phyloP scores from a whole-genome alignment of 1,284 basidiomycete genomes.

The Heterobasidion annosum region DNA sequence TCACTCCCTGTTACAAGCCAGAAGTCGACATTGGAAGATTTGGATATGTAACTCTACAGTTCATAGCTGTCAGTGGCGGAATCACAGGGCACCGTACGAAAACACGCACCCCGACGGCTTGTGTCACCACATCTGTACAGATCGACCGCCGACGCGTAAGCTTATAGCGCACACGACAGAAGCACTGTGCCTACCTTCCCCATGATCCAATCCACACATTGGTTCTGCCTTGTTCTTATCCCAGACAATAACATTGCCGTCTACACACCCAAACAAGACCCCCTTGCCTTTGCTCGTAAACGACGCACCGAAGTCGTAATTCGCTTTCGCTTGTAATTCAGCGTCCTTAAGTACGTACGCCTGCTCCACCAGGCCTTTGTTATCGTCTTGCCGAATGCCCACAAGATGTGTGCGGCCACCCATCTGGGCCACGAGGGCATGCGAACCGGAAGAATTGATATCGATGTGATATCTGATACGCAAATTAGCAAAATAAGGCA shows the following conservation, averaged over 20 bases:
- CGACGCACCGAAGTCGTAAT: conserved; percentile 33
- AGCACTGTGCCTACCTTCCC: conserved; percentile 31
- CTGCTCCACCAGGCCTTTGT: conserved; percentile 41
- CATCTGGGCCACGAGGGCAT: conserved; percentile 42
- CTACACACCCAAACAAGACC: conserved; percentile 43
- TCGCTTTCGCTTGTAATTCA: conserved; percentile 19
- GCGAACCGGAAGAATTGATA: conserved; percentile 32
- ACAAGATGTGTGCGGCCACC: conserved; percentile 41
- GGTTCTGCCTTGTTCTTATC: conserved; percentile 40
- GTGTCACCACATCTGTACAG: conserved; percentile 36
- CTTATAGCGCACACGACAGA: background rate
- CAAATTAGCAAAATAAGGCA: conserved; percentile 1
- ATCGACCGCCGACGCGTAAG: conserved; percentile 6
- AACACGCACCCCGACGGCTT: conserved; percentile 41
- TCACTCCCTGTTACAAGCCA: conserved; percentile 10
- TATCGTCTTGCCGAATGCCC: conserved; percentile 32
- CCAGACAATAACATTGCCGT: conserved; percentile 50
- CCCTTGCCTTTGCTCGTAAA: conserved; percentile 42
- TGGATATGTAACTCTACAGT: background rate
- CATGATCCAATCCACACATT: conserved; percentile 48
- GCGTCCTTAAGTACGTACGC: conserved; percentile 34
- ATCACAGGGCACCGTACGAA: conserved; percentile 12
- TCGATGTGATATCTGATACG: conserved; percentile 38
- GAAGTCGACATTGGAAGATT: background rate
- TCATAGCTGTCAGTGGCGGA: conserved; percentile 1